These are phyloP conservation scores for Boletus vermiculosoides DNA, from an alignment of 768 basidiomycete species.

Conservation along the genomic window DNA sequence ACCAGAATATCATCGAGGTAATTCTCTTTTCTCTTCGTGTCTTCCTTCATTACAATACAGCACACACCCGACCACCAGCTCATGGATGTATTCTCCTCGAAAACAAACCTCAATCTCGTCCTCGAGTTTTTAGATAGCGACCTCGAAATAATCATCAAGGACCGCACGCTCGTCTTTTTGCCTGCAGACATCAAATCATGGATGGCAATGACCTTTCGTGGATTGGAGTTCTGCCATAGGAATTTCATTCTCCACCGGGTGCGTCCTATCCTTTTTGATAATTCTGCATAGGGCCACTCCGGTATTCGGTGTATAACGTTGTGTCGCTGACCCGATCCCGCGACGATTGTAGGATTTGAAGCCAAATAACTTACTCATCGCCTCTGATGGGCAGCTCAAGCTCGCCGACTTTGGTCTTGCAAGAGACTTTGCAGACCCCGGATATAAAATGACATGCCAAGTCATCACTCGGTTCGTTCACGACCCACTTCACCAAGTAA, in stretches of 20 bases:
- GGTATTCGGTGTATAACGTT: conserved; percentile 1
- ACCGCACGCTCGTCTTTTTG: conserved; percentile 86
- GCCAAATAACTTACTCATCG: conserved; percentile 96
- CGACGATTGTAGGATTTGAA: conserved; percentile 78
- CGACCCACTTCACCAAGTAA: conserved; percentile 1
- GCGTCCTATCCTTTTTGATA: conserved; percentile 26
- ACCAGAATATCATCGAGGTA: conserved; percentile 94
- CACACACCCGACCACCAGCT: conserved; percentile 51
- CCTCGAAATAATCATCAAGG: conserved; percentile 95
- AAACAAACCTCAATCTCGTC: conserved; percentile 95
- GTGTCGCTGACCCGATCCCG: conserved; percentile 10
- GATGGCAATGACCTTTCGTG: conserved; percentile 98
- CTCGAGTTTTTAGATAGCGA: conserved; percentile 96
- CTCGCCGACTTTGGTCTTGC: conserved; percentile 99
- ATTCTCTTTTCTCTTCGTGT: conserved; percentile 9
- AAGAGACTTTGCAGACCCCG: conserved; percentile 92
- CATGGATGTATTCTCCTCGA: conserved; percentile 94
- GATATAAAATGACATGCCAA: conserved; percentile 95
- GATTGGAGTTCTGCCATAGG: conserved; percentile 97
- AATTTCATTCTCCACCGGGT: conserved; percentile 94
- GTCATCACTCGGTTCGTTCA: conserved; percentile 87
- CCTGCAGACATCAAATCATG: conserved; percentile 97
- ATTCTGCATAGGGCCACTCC: conserved; percentile 10
- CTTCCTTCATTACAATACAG: neutral
- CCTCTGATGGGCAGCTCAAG: conserved; percentile 88